These are phyloP conservation scores for Cryptosporidium bovis DNA, from an alignment of 169 alveolate species.

Conservation along the genomic window DNA sequence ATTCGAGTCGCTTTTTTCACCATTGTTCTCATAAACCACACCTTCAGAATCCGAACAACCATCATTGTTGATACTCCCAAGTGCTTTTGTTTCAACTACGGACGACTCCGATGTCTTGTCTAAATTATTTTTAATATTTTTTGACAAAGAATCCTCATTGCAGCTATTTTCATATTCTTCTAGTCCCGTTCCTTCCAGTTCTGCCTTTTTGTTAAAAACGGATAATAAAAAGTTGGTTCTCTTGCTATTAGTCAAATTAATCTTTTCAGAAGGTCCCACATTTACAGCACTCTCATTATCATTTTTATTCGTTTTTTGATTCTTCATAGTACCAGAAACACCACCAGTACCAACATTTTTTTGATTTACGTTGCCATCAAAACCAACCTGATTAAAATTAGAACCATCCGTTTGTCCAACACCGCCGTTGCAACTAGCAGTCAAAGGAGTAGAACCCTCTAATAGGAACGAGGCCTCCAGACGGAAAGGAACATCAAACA, in stretches of 20 bases:
- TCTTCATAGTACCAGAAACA: background rate
- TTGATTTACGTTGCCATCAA: too few relatives aligned
- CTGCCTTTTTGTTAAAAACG: too few relatives aligned
- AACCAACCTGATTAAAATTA: background rate
- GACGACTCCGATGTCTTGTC: too few relatives aligned
- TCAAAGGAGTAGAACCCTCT: slow-evolving; percentile 20
- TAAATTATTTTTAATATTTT: too few relatives aligned
- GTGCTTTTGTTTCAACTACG: background rate
- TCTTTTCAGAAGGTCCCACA: too few relatives aligned
- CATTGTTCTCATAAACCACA: background rate
- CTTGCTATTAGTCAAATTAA: too few relatives aligned
- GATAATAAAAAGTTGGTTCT: too few relatives aligned
- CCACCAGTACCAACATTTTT: background rate
- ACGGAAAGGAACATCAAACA: slow-evolving; percentile 89
- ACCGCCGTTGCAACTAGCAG: slow-evolving; percentile 6
- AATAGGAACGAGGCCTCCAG: slow-evolving; percentile 84
- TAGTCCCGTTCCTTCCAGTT: too few relatives aligned
- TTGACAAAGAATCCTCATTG: too few relatives aligned
- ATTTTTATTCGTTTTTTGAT: too few relatives aligned
- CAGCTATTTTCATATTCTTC: too few relatives aligned
- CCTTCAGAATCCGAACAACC: background rate
- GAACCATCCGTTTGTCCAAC: background rate
- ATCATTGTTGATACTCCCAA: background rate
- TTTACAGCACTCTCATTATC: too few relatives aligned
- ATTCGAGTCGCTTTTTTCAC: background rate